These are phyloP conservation scores for Solanum megistacrolobum DNA, from an alignment of 257 asterid genomes.

Conservation along the genomic window DNA sequence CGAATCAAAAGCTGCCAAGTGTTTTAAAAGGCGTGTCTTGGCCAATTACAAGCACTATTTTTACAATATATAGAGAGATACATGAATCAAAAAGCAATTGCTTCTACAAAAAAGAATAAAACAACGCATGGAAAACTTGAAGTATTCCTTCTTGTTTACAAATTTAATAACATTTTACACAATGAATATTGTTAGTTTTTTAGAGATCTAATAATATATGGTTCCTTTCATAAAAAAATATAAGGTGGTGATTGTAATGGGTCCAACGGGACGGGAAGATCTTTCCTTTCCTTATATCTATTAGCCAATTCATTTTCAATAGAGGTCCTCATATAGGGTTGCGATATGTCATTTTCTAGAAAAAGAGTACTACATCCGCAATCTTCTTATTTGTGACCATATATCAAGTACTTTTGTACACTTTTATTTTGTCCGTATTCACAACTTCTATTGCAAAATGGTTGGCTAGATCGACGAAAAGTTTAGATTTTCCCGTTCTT, in stretches of 20 bases:
- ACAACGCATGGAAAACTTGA: background rate
- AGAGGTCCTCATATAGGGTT: background rate
- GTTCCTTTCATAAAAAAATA: background rate
- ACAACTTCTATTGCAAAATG: no score
- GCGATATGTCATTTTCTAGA: background rate
- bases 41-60: background rate
- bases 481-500: background rate
- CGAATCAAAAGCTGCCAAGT: background rate
- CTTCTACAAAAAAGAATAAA: background rate
- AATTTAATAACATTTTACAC: background rate
- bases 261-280: no score
- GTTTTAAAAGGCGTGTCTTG: background rate
- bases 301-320: background rate
- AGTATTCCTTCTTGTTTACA: background rate
- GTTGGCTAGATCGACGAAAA: background rate
- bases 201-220: background rate
- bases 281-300: background rate
- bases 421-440: background rate
- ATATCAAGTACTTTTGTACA: no score
- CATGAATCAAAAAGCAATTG: background rate
- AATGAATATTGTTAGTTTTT: background rate
- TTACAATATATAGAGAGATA: background rate
- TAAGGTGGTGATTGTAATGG: background rate
- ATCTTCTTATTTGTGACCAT: background rate
- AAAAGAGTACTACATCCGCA: background rate